Conservation (phyloP, 257 asterid genomes). For the Solanum tarijense region DNA sequence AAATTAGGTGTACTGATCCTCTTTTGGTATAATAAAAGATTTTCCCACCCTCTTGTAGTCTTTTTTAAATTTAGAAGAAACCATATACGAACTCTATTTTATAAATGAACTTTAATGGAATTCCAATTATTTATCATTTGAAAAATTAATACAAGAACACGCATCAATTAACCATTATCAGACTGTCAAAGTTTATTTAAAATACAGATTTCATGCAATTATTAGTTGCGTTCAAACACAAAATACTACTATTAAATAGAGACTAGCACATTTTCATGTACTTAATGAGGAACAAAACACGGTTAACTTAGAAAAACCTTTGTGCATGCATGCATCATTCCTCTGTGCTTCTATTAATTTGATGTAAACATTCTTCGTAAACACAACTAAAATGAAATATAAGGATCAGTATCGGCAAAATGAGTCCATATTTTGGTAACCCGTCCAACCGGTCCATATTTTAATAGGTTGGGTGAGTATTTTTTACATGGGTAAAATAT, state of each 20-base stretch:
- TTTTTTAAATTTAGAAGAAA: neutral
- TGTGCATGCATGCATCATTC: too few species aligned
- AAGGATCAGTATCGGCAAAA: neutral
- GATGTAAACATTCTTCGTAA: too few species aligned
- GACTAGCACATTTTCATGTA: neutral
- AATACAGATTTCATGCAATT: neutral
- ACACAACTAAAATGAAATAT: neutral
- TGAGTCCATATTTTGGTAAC: too few species aligned
- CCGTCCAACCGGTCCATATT: too few species aligned
- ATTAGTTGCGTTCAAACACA: neutral
- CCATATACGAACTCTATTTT: neutral
- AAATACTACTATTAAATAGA: neutral
- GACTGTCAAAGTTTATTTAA: neutral
- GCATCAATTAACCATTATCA: neutral
- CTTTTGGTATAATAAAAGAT: neutral
- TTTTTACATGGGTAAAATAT: too few species aligned
- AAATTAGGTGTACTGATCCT: neutral
- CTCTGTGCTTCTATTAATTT: too few species aligned
- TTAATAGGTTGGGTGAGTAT: too few species aligned
- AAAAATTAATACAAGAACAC: neutral
- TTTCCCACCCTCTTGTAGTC: neutral
- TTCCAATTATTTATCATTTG: neutral
- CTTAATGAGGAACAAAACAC: too few species aligned
- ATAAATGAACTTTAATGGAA: neutral
- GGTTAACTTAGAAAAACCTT: too few species aligned